Conservation (phyloP, 2,329 filamentous ascomycete genomes). For the Ophiognomonia clavigignenti-juglandacearum region DNA sequence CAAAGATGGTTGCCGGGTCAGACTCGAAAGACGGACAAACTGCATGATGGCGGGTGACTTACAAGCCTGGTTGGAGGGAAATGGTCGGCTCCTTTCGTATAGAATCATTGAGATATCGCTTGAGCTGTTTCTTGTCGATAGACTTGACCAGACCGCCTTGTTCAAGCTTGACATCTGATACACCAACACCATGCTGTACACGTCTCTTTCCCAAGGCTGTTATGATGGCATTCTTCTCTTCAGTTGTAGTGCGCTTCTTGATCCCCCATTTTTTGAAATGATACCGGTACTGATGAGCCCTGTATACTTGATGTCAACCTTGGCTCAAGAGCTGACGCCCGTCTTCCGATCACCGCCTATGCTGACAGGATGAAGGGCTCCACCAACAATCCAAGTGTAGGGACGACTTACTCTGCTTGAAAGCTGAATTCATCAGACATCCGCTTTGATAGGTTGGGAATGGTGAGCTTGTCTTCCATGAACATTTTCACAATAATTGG, state of each 20-base stretch:
- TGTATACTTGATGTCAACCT: constrained; percentile 9
- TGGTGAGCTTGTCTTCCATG: background rate
- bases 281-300: constrained; percentile 16
- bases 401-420: background rate
- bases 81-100: constrained; percentile 8
- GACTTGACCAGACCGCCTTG: constrained; percentile 13
- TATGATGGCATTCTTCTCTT: constrained; percentile 18
- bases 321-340: background rate
- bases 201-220: background rate
- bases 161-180: constrained; percentile 9
- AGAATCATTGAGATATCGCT: constrained; percentile 16
- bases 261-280: constrained; percentile 4
- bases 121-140: constrained; percentile 20
- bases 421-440: background rate
- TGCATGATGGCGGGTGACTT: background rate
- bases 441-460: background rate
- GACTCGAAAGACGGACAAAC: no score
- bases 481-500: constrained; percentile 17
- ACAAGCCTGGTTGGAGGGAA: background rate
- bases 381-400: background rate
- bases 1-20: background rate
- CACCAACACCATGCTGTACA: background rate
- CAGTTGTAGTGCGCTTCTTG: constrained; percentile 17
- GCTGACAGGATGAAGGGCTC: background rate
- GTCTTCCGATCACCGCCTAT: background rate